A percentile compares a stretch with the other conserved stretches of the same genome.
Evolutionary conservation across 768 basidiomycete species (phyloP).

Genomic region (Trametes maxima): DNA sequence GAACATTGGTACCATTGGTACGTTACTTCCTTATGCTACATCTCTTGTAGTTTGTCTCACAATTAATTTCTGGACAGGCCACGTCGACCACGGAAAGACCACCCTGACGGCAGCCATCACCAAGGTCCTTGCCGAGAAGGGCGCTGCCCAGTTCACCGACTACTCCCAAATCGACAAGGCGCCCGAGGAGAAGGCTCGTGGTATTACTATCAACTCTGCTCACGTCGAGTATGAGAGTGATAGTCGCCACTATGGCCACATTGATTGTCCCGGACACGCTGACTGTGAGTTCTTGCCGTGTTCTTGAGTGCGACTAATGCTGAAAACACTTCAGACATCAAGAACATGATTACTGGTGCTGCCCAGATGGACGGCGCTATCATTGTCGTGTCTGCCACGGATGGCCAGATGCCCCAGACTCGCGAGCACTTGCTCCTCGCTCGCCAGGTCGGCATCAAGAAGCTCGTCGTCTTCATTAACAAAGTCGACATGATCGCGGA

Average conservation of each 20-base stretch:
- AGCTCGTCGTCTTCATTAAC: slow-evolving; percentile 99
- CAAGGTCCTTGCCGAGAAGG: slow-evolving; percentile 79
- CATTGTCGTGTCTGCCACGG: slow-evolving; percentile 96
- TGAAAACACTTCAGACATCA: slow-evolving; percentile 62
- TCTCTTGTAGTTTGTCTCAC: too few species aligned
- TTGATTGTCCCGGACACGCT: slow-evolving; percentile 96
- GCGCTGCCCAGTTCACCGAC: slow-evolving; percentile 87
- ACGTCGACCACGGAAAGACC: slow-evolving; percentile 98
- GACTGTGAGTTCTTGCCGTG: slow-evolving; percentile 65
- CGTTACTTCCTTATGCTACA: slow-evolving; percentile 7
- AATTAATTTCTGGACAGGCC: slow-evolving; percentile 49
- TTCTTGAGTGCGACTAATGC: slow-evolving; percentile 12
- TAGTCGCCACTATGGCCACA: slow-evolving; percentile 92
- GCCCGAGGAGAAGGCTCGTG: slow-evolving; percentile 98
- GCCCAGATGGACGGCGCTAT: slow-evolving; percentile 98
- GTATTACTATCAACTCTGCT: slow-evolving; percentile 98
- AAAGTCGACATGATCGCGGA: slow-evolving; percentile 97
- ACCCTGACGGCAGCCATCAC: slow-evolving; percentile 96
- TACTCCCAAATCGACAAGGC: slow-evolving; percentile 99
- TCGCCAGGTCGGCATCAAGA: slow-evolving; percentile 97
- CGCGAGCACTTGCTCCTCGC: slow-evolving; percentile 97
- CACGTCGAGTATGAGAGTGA: slow-evolving; percentile 98
- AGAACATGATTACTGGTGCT: slow-evolving; percentile 99
- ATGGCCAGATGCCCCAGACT: slow-evolving; percentile 99
- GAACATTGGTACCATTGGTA: slow-evolving; percentile 95